These are phyloP conservation scores for Aspergillus avenaceus DNA, from an alignment of 495 filamentous ascomycete genomes.

Conservation along the genomic window DNA sequence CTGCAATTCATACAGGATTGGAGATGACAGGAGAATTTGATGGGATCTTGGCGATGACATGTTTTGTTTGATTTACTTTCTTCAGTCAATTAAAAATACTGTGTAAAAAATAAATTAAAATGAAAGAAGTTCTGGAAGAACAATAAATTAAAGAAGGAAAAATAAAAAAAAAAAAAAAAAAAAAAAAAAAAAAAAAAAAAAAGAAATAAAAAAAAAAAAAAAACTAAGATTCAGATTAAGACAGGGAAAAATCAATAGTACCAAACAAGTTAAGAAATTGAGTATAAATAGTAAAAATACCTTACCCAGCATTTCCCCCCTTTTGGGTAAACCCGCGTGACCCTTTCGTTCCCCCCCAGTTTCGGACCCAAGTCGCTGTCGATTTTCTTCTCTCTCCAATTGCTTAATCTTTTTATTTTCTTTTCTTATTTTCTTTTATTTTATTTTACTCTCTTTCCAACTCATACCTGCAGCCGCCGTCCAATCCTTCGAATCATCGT, in stretches of 20 bases:
- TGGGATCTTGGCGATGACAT: not conserved
- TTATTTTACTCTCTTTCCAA: slow-evolving; percentile 8
- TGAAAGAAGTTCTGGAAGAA: not conserved
- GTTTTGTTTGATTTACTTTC: not conserved
- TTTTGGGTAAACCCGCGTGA: not conserved
- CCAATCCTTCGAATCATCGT: slow-evolving; percentile 7
- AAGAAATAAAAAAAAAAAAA: not conserved
- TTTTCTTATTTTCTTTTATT: no score
- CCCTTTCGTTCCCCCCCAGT: not conserved
- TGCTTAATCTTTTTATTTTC: not conserved
- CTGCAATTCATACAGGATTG: not conserved
- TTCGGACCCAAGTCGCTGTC: not conserved
- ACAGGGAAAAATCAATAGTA: not conserved
- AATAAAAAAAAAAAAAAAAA: not conserved
- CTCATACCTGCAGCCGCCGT: slow-evolving; percentile 3
- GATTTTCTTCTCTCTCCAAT: no score
- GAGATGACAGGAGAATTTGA: not conserved
- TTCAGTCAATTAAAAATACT: no score
- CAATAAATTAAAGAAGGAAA: not conserved
- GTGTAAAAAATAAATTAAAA: no score
- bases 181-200: not conserved
- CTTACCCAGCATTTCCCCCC: no score
- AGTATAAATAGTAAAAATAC: not conserved
- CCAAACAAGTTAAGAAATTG: not conserved
- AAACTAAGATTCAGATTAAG: slow-evolving; percentile 1